Evolutionary conservation across 2,329 filamentous ascomycete species (phyloP).

Genomic region (Rhinocladiella mackenziei): DNA sequence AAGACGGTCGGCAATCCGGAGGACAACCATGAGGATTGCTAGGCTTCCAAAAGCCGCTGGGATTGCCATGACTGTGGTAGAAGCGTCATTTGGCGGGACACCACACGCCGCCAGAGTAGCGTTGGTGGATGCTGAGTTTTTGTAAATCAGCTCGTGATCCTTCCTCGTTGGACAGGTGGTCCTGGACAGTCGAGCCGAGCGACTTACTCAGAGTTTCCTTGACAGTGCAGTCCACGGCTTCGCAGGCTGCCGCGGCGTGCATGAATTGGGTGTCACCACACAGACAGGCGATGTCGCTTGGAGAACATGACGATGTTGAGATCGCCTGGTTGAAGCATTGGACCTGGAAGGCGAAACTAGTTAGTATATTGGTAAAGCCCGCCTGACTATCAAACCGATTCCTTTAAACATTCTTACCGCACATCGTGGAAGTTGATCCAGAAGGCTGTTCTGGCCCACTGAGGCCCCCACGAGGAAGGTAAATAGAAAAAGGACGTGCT

Average conservation of each 20-base stretch:
- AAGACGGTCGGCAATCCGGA: neutral
- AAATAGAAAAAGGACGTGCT: no score
- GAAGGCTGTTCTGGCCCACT: no score
- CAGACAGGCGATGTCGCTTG: no score
- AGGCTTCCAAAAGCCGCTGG: neutral
- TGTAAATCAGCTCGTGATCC: neutral
- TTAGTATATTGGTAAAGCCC: neutral
- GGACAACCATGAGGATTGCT: neutral
- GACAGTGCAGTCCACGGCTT: neutral
- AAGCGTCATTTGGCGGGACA: constrained; percentile 1
- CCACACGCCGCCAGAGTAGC: neutral
- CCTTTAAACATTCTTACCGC: neutral
- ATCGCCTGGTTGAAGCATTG: neutral
- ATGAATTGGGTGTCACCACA: no score
- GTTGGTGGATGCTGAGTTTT: constrained; percentile 1
- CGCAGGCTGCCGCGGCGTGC: no score
- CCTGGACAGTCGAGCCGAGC: no score
- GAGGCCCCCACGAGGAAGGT: no score
- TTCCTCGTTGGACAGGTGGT: no score
- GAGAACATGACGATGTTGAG: no score
- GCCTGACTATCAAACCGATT: neutral
- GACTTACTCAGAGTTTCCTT: neutral
- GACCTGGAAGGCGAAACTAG: neutral
- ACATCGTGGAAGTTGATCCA: neutral
- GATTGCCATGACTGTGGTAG: neutral